Evolutionary conservation across 2,329 filamentous ascomycete species (phyloP), one percentile per base, ranked within the genome.

Genomic region (Aureobasidium sp.): DNA sequence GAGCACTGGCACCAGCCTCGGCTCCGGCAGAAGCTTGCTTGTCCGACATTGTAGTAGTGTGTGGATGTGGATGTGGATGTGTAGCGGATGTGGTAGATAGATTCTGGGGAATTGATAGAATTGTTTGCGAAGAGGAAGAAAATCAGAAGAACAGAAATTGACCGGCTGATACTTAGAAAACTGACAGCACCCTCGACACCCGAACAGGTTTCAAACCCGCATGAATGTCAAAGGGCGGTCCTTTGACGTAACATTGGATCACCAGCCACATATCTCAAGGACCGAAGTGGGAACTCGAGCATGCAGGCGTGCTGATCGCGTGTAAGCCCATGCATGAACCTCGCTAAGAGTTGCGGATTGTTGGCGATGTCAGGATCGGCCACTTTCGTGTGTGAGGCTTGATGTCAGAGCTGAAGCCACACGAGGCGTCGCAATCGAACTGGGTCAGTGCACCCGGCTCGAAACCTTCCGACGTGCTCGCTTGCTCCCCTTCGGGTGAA

Each of bases 11-110:
- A 37, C 44, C 44, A 17, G 53, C 55, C 25, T 57, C 56, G 22
- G 56, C 56, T 39, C 56, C 56, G 19, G 54, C 56, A 38, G 56
- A 56, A 10, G 56, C 56, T 54, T 60, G 55, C 50, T 57, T 57
- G 17, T 58, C 56, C 40, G 60, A 58, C 60, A 61, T 61, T 35
- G 29, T 57, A 39, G 19, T 8, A 6, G 25, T 59, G 53, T 37
- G 57, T 56, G 52, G 57, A 58, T 58, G 58, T 62, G 50, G 30
- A 58, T 53, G 49, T 39, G 42, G 55, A 49, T 50, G 27, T 52
- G 35, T n/a, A n/a, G n/a, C n/a, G n/a, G n/a, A n/a, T n/a, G 37
- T 27, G 29, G 24, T 27, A 35, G 38, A 12, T 41, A 11, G 24
- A 8, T 6, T 40, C 17, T 39, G 35, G 35, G 21, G 47, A 39